These are phyloP conservation scores for Daldinia decipiens DNA, from an alignment of 495 filamentous ascomycete genomes.

Conservation along the genomic window DNA sequence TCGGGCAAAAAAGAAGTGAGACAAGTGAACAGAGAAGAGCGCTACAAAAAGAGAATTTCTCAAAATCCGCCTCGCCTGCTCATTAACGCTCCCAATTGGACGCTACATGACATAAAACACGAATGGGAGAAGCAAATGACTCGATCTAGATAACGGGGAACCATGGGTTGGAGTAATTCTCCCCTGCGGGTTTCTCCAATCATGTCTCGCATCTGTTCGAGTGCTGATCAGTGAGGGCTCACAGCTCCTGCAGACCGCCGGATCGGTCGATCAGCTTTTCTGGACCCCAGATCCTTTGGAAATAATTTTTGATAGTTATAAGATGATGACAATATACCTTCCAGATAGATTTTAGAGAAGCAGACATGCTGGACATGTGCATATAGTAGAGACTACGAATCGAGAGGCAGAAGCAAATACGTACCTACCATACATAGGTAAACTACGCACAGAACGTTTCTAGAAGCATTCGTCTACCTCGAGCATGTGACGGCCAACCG, in stretches of 20 bases:
- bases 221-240: conserved; percentile 3
- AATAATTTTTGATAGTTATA: background rate
- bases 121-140: background rate
- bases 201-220: background rate
- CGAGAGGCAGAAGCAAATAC: background rate
- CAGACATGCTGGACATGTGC: background rate
- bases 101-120: background rate
- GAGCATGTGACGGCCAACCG: background rate
- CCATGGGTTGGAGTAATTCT: conserved; percentile 2
- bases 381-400: background rate
- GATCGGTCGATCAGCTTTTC: conserved; percentile 7
- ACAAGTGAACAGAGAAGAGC: background rate
- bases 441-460: background rate
- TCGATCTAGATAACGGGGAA: background rate
- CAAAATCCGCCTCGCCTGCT: background rate
- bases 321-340: background rate
- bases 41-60: background rate
- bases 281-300: background rate
- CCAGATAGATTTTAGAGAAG: background rate
- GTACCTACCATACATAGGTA: background rate
- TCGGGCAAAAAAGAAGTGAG: background rate
- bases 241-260: conserved; percentile 2
- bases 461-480: background rate
- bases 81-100: background rate
- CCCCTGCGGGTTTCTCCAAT: background rate